Base-by-base conservation (phyloP, 2,329 filamentous ascomycete genomes). In the Stemphylium lycopersici region DNA sequence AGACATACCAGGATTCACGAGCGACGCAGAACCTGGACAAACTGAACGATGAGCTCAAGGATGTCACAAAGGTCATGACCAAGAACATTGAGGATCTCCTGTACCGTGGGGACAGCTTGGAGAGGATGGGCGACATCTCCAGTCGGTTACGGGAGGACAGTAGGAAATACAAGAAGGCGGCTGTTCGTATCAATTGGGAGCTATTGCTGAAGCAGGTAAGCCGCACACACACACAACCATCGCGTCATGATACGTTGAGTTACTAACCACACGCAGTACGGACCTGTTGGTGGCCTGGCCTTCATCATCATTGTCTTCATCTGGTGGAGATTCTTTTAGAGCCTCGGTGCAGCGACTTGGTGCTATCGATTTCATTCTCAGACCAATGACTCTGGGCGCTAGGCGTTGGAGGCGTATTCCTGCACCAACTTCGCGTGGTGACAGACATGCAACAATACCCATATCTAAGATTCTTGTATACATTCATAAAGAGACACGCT, bases 61-160 rank as follows among this genome's bases (percentile, higher is more conserved):
- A 98, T 77, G 96, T 99, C 50, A 98, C 95, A 1, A 93, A 97
- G 79, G 93, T 99, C 72, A 99, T 99, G 96, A 98, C 93, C 51
- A 98, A 98, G 85, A 99, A 99, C 77, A 98, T 99, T 66, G 95
- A 99, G 81, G 95, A 99, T 76, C 80, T 99, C 71, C 81, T 99
- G 48, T 99, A 99, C 75, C 83, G 96, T 58, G 95, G 95, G 24
- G 95, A 99, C 75, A 95, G 88, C 69, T 79, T 99, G 65, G 95
- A 99, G 79, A 86, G 92, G 69, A 99, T 99, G 95, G 93, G 95
- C 58, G 93, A 98, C 79, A 89, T 97, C 72, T 96, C 90, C 68
- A 89, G 87, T 52, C 82, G 93, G 58, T 78, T 99, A 73, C 83
- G 91, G 60, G 95, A 99, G 74, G 95, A 99, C 73, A 95, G 90